These are phyloP conservation scores for Suhomyces chickasaworum DNA, from an alignment of 1,139 yeast species.

Conservation along the genomic window DNA sequence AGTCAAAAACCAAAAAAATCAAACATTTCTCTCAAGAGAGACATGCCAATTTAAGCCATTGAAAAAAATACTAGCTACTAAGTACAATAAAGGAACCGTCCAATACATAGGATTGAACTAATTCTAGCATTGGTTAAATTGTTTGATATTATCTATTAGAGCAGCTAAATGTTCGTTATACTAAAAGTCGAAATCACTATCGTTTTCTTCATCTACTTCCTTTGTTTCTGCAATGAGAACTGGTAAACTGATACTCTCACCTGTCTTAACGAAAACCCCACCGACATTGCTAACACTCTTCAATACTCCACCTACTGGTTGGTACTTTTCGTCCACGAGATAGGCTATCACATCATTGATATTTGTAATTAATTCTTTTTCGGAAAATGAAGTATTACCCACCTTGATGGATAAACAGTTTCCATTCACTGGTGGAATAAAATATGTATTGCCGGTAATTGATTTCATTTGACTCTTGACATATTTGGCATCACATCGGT, in stretches of 20 bases:
- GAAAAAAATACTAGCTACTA: too few relatives aligned
- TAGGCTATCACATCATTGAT: slow-evolving; percentile 57
- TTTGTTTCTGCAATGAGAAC: slow-evolving; percentile 25
- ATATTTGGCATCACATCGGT: slow-evolving; percentile 60
- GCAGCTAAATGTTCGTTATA: neutral
- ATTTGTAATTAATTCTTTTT: slow-evolving; percentile 50
- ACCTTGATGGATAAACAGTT: slow-evolving; percentile 51
- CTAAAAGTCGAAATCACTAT: slow-evolving; percentile 36
- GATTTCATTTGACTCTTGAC: slow-evolving; percentile 61
- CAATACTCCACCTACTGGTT: slow-evolving; percentile 63
- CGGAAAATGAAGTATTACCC: slow-evolving; percentile 53
- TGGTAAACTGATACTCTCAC: slow-evolving; percentile 63
- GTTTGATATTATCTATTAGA: neutral
- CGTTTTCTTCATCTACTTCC: slow-evolving; percentile 22
- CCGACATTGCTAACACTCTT: slow-evolving; percentile 43
- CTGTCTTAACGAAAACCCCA: slow-evolving; percentile 60
- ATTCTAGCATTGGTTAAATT: neutral
- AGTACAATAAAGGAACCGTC: too few relatives aligned
- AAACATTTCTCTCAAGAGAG: too few relatives aligned
- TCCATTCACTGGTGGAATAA: slow-evolving; percentile 61
- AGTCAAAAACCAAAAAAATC: too few relatives aligned
- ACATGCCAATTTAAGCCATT: too few relatives aligned
- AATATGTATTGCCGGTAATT: slow-evolving; percentile 60
- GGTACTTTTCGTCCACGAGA: slow-evolving; percentile 47
- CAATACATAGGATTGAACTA: too few relatives aligned